Conservation (phyloP, 805 yeast species). For the Scheffersomyces stipitis region DNA sequence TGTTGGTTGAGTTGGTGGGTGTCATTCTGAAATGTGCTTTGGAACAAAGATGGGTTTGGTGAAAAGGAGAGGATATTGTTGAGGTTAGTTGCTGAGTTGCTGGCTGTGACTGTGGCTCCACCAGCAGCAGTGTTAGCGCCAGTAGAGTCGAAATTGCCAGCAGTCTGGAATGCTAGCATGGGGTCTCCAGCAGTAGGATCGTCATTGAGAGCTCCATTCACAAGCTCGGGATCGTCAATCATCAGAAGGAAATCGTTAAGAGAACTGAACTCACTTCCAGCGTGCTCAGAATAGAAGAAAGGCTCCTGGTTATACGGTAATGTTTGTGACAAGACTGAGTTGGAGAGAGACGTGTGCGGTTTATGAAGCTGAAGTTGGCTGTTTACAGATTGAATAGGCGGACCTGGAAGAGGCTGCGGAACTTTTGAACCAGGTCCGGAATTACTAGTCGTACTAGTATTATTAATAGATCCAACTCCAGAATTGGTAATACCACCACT, state of each 20-base stretch:
- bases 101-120: not conserved
- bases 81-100: slow-evolving; percentile 7
- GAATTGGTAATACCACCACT: not conserved
- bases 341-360: slow-evolving; percentile 3
- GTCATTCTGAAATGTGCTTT: slow-evolving; percentile 4
- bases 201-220: slow-evolving; percentile 41
- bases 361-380: too few relatives aligned
- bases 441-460: not conserved
- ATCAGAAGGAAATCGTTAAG: slow-evolving; percentile 84
- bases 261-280: slow-evolving; percentile 89
- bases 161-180: slow-evolving; percentile 21
- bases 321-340: slow-evolving; percentile 38
- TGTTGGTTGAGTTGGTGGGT: slow-evolving; percentile 1
- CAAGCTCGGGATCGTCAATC: slow-evolving; percentile 82
- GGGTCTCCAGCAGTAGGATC: slow-evolving; percentile 13
- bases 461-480: not conserved
- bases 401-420: not conserved
- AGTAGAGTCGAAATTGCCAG: not conserved
- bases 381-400: not conserved
- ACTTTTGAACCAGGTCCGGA: not conserved
- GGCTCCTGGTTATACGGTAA: slow-evolving; percentile 62
- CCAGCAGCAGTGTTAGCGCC: not conserved
- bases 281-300: slow-evolving; percentile 84
- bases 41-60: slow-evolving; percentile 24
- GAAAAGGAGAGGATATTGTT: slow-evolving; percentile 28